Evolutionary conservation across 768 basidiomycete species (phyloP).

Genomic region (Naganishia vishniacii): DNA sequence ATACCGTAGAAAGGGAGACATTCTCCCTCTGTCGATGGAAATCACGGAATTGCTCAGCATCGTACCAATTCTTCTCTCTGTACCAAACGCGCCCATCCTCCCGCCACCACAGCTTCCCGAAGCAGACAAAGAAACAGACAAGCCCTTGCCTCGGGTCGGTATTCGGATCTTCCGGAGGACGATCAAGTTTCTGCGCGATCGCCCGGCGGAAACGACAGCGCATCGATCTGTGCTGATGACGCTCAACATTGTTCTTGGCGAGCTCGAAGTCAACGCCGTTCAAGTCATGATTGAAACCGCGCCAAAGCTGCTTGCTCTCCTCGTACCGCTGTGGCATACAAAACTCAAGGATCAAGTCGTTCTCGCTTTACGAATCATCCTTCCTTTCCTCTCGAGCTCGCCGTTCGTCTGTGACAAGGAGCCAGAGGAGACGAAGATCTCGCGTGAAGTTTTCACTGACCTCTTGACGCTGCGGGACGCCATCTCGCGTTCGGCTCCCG

Average conservation of each 20-base stretch:
- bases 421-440: slow-evolving; percentile 13
- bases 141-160: slow-evolving; percentile 30
- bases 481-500: background rate
- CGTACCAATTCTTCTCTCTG: slow-evolving; percentile 51
- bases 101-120: slow-evolving; percentile 39
- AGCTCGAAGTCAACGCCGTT: slow-evolving; percentile 71
- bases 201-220: slow-evolving; percentile 69
- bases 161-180: slow-evolving; percentile 58
- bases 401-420: slow-evolving; percentile 30
- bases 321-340: slow-evolving; percentile 71
- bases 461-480: background rate
- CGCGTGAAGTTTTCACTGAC: slow-evolving; percentile 15
- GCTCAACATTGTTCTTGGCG: slow-evolving; percentile 64
- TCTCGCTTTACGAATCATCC: slow-evolving; percentile 63
- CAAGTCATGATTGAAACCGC: slow-evolving; percentile 61
- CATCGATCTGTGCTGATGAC: slow-evolving; percentile 68
- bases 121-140: background rate
- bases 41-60: slow-evolving; percentile 66
- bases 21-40: slow-evolving; percentile 50
- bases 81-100: slow-evolving; percentile 62
- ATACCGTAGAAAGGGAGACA: background rate
- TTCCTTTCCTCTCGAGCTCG: slow-evolving; percentile 61
- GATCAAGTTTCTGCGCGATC: slow-evolving; percentile 60
- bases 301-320: slow-evolving; percentile 57
- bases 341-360: slow-evolving; percentile 59